Conservation (phyloP, 2,329 filamentous ascomycete species). For the Microcyclosporella mali region DNA sequence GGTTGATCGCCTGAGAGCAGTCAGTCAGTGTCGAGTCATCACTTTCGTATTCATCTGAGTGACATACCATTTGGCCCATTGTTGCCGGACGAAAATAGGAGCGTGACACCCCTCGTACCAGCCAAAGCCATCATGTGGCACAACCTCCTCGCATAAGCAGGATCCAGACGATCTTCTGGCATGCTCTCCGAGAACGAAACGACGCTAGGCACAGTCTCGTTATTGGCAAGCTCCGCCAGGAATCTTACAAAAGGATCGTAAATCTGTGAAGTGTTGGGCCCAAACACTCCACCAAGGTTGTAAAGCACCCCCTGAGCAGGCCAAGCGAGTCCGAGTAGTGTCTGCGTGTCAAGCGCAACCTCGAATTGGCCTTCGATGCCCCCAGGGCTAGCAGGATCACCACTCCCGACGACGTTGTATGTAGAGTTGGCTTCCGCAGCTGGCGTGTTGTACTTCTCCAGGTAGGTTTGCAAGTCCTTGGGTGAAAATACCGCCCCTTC, state of each 20-base stretch:
- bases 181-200: slow-evolving; percentile 20
- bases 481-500: slow-evolving; percentile 17
- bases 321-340: slow-evolving; percentile 18
- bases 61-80: slow-evolving; percentile 34
- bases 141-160: slow-evolving; percentile 52
- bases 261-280: slow-evolving; percentile 12
- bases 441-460: slow-evolving; percentile 17
- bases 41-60: neutral
- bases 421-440: slow-evolving; percentile 15
- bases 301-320: slow-evolving; percentile 21
- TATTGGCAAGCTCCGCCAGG: slow-evolving; percentile 20
- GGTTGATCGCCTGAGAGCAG: slow-evolving; percentile 4
- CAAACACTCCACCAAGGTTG: slow-evolving; percentile 23
- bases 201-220: slow-evolving; percentile 20
- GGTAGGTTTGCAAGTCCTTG: slow-evolving; percentile 15
- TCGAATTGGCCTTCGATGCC: slow-evolving; percentile 21
- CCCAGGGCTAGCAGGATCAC: slow-evolving; percentile 11
- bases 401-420: slow-evolving; percentile 17
- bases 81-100: slow-evolving; percentile 59
- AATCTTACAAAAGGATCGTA: slow-evolving; percentile 24
- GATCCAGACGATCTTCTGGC: slow-evolving; percentile 18
- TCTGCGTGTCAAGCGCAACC: slow-evolving; percentile 19
- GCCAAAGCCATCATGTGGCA: slow-evolving; percentile 60
- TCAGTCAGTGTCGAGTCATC: neutral
- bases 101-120: slow-evolving; percentile 57